A percentile compares a stretch with the other conserved stretches of the same genome.
phyloP scores from a whole-genome alignment of 257 asterid genomes.

The Orobanche coerulescens region DNA sequence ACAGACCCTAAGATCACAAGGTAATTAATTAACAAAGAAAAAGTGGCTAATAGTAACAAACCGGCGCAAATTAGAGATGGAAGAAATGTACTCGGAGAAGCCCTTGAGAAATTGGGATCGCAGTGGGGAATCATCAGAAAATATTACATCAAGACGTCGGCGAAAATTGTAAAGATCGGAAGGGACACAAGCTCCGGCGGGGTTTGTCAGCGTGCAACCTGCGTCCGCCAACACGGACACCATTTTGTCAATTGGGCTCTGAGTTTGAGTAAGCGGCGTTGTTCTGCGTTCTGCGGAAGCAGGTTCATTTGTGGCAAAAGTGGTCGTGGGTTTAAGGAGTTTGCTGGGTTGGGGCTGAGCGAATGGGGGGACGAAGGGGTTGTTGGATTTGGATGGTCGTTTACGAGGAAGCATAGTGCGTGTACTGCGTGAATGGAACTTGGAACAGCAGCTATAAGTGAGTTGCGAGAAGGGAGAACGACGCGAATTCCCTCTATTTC shows the following conservation, averaged over 20 bases:
- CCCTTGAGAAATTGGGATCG: conserved; percentile 55
- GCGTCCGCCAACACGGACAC: conserved; percentile 64
- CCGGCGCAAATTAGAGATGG: conserved; percentile 54
- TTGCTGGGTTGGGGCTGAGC: conserved; percentile 30
- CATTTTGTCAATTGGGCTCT: conserved; percentile 29
- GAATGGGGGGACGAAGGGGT: conserved; percentile 45
- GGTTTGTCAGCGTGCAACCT: conserved; percentile 63
- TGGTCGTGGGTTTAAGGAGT: conserved; percentile 32
- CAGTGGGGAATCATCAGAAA: conserved; percentile 43
- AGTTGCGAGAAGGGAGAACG: not conserved
- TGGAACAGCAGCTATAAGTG: not conserved
- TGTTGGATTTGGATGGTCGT: conserved; percentile 40
- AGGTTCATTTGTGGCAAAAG: not conserved
- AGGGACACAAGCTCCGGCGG: conserved; percentile 58
- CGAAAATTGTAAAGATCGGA: conserved; percentile 60
- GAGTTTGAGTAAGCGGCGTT: conserved; percentile 12
- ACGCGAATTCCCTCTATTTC: too few species aligned
- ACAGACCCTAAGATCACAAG: too few species aligned
- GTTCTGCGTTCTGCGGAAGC: conserved; percentile 14
- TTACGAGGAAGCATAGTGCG: conserved; percentile 42
- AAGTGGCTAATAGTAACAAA: conserved; percentile 18
- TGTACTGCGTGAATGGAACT: conserved; percentile 6
- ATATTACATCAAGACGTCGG: conserved; percentile 38
- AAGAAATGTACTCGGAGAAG: conserved; percentile 42
- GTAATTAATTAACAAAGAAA: not conserved